These are phyloP conservation scores for Kwoniella europaea DNA, from an alignment of 768 basidiomycete genomes.

Conservation along the genomic window DNA sequence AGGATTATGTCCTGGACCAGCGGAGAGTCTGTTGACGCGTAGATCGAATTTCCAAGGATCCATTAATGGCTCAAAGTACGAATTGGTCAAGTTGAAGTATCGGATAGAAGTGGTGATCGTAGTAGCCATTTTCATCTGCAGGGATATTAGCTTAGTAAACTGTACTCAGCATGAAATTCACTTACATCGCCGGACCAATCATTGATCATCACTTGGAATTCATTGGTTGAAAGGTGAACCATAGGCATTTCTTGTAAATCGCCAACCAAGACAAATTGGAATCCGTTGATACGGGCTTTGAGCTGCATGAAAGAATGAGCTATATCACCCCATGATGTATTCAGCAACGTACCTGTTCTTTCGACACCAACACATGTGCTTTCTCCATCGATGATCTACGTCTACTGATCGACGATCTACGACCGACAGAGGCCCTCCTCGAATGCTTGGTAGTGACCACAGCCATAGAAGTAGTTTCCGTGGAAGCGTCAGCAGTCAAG, in stretches of 20 bases:
- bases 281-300: slow-evolving; percentile 83
- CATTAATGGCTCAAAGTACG: slow-evolving; percentile 97
- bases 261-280: slow-evolving; percentile 90
- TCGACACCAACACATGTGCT: slow-evolving; percentile 68
- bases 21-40: slow-evolving; percentile 62
- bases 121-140: slow-evolving; percentile 79
- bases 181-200: slow-evolving; percentile 93
- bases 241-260: slow-evolving; percentile 94
- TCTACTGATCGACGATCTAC: slow-evolving; percentile 35
- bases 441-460: slow-evolving; percentile 39
- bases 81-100: slow-evolving; percentile 96
- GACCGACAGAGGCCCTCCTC: slow-evolving; percentile 15
- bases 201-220: slow-evolving; percentile 78
- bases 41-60: slow-evolving; percentile 93
- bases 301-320: slow-evolving; percentile 63
- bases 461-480: slow-evolving; percentile 40
- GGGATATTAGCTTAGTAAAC: slow-evolving; percentile 11
- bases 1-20: slow-evolving; percentile 48
- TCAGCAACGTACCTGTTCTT: slow-evolving; percentile 71
- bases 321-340: not conserved
- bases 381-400: slow-evolving; percentile 43
- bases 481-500: slow-evolving; percentile 26
- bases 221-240: slow-evolving; percentile 82
- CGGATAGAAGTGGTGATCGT: slow-evolving; percentile 81
- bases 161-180: not conserved